Conservation (phyloP, 352 stramenopile species). For the Phytophthora meadii region DNA sequence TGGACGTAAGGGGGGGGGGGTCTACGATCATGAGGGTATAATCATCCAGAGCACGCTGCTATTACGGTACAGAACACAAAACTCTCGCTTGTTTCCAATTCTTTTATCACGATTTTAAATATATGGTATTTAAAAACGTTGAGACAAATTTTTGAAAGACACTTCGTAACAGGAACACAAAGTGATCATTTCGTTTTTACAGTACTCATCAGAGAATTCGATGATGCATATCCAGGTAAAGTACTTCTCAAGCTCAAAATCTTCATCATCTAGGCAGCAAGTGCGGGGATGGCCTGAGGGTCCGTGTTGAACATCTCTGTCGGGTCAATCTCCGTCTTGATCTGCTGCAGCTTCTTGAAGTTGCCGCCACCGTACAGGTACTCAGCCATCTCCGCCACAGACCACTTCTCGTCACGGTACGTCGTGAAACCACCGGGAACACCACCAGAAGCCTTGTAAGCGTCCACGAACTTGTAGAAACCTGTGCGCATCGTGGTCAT, state of each 20-base stretch:
- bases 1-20: too few relatives aligned
- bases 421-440: slow-evolving; percentile 32
- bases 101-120: too few relatives aligned
- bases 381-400: slow-evolving; percentile 29
- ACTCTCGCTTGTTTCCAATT: too few relatives aligned
- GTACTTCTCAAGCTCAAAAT: too few relatives aligned
- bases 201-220: too few relatives aligned
- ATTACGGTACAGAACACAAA: too few relatives aligned
- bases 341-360: slow-evolving; percentile 34
- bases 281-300: slow-evolving; percentile 30
- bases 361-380: slow-evolving; percentile 30
- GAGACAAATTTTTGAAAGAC: not conserved
- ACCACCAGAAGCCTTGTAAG: slow-evolving; percentile 30
- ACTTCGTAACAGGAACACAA: not conserved
- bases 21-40: too few relatives aligned
- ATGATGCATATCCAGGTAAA: too few relatives aligned
- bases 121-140: too few relatives aligned
- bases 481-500: slow-evolving; percentile 22
- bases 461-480: slow-evolving; percentile 31
- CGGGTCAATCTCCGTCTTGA: slow-evolving; percentile 33
- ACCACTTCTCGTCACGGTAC: slow-evolving; percentile 34
- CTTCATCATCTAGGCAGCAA: not conserved
- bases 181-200: not conserved
- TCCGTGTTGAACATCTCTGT: slow-evolving; percentile 24
- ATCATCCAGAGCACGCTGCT: too few relatives aligned